A percentile compares a stretch with the other conserved stretches of the same genome.
These are phyloP conservation scores for Phytopythium helicoides DNA, from an alignment of 352 stramenopile genomes.

Conservation along the genomic window DNA sequence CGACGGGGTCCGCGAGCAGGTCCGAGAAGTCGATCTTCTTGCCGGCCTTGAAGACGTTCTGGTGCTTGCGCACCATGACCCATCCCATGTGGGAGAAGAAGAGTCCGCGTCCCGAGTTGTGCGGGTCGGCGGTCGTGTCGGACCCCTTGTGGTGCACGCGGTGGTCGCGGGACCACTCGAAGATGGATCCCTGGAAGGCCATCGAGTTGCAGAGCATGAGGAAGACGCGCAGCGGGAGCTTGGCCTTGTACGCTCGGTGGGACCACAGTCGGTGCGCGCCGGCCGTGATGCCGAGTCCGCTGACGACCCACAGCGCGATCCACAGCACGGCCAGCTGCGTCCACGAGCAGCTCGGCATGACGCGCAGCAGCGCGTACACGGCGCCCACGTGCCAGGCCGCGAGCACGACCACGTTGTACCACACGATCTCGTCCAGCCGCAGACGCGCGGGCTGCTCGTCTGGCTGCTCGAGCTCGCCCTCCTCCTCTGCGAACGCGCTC, in stretches of 20 bases:
- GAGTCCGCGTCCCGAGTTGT: slow-evolving; percentile 97
- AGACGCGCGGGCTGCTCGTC: slow-evolving; percentile 39
- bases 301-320: slow-evolving; percentile 61
- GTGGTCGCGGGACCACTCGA: slow-evolving; percentile 98
- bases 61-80: slow-evolving; percentile 98
- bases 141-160: slow-evolving; percentile 99
- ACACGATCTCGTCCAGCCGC: slow-evolving; percentile 75
- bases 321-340: slow-evolving; percentile 60
- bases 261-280: slow-evolving; percentile 97
- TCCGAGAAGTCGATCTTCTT: slow-evolving; percentile 96
- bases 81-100: slow-evolving; percentile 99
- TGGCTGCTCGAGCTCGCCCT: slow-evolving; percentile 27
- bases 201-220: slow-evolving; percentile 99
- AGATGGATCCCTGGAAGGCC: slow-evolving; percentile 96
- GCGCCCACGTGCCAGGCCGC: slow-evolving; percentile 66
- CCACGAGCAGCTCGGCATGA: slow-evolving; percentile 47
- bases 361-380: slow-evolving; percentile 64
- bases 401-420: slow-evolving; percentile 82
- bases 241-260: slow-evolving; percentile 95
- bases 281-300: slow-evolving; percentile 96
- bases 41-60: slow-evolving; percentile 77
- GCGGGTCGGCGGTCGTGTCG: slow-evolving; percentile 92
- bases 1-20: slow-evolving; percentile 91
- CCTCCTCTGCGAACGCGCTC: slow-evolving; percentile 36
- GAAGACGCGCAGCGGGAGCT: slow-evolving; percentile 87